Evolutionary conservation across 192 early-diverging fungal genomes (phyloP).

Genomic region (Glomus cerebriforme): DNA sequence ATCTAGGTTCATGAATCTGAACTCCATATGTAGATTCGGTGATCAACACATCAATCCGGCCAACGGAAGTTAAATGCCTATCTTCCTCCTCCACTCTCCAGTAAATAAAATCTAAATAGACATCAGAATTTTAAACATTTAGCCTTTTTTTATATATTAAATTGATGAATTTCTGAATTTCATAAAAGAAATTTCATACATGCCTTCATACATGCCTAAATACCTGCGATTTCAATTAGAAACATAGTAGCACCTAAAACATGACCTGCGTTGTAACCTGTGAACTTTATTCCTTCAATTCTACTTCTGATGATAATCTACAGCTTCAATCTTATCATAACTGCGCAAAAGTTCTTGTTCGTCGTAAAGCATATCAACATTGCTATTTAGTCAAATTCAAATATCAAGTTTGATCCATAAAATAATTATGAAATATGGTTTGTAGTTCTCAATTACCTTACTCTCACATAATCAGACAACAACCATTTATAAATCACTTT

Average conservation of each 20-base stretch:
- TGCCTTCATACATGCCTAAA: constrained; percentile 56
- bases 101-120: constrained; percentile 82
- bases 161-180: no score
- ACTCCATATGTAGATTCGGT: constrained; percentile 97
- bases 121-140: no score
- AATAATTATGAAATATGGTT: no score
- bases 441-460: no score
- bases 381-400: constrained; percentile 51
- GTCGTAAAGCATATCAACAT: constrained; percentile 82
- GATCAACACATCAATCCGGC: constrained; percentile 90
- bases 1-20: constrained; percentile 92
- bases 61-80: constrained; percentile 90
- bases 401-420: constrained; percentile 6
- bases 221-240: constrained; percentile 85
- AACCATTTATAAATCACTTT: constrained; percentile 98
- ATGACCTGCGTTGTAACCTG: constrained; percentile 96
- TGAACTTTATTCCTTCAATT: constrained; percentile 96
- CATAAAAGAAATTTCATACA: no score
- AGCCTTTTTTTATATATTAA: no score
- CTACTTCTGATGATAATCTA: constrained; percentile 96
- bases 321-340: constrained; percentile 88
- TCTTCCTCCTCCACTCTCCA: constrained; percentile 99
- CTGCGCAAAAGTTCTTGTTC: constrained; percentile 83
- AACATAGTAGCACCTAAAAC: constrained; percentile 99
- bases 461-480: constrained; percentile 90